Conservation (phyloP, 1,284 basidiomycete genomes). For the Trichosporon coremiiforme region DNA sequence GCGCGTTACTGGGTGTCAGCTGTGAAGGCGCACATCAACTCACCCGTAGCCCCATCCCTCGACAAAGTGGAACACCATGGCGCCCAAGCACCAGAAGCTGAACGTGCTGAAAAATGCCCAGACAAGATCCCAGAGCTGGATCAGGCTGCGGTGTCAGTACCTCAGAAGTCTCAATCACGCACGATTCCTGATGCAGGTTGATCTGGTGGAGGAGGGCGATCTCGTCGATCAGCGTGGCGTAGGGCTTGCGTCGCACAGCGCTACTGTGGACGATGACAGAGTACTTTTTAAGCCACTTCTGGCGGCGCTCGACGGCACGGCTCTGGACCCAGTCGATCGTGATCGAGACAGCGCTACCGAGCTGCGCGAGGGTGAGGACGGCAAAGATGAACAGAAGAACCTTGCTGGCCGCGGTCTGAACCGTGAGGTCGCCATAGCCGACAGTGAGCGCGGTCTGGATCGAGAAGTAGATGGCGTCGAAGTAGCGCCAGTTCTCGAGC, state of each 20-base stretch:
- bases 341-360: slow-evolving; percentile 56
- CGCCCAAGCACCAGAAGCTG: slow-evolving; percentile 55
- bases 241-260: slow-evolving; percentile 39
- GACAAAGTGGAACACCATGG: slow-evolving; percentile 48
- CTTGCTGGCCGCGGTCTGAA: slow-evolving; percentile 45
- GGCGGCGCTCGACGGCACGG: slow-evolving; percentile 41
- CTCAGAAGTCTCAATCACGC: slow-evolving; percentile 23
- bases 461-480: slow-evolving; percentile 46
- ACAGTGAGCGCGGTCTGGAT: slow-evolving; percentile 48
- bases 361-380: slow-evolving; percentile 55
- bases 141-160: slow-evolving; percentile 37
- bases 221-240: slow-evolving; percentile 51
- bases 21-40: slow-evolving; percentile 20
- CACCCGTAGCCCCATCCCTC: slow-evolving; percentile 55
- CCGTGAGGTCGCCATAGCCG: slow-evolving; percentile 54
- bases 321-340: slow-evolving; percentile 53
- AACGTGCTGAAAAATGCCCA: slow-evolving; percentile 50
- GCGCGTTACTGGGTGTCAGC: slow-evolving; percentile 32
- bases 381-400: slow-evolving; percentile 56
- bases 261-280: slow-evolving; percentile 46
- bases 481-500: slow-evolving; percentile 52
- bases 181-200: slow-evolving; percentile 50
- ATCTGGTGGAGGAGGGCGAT: slow-evolving; percentile 54
- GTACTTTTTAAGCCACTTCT: slow-evolving; percentile 49
- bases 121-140: slow-evolving; percentile 50